phyloP scores from a whole-genome alignment of 208 protist species.

The Acanthamoeba royreba region DNA sequence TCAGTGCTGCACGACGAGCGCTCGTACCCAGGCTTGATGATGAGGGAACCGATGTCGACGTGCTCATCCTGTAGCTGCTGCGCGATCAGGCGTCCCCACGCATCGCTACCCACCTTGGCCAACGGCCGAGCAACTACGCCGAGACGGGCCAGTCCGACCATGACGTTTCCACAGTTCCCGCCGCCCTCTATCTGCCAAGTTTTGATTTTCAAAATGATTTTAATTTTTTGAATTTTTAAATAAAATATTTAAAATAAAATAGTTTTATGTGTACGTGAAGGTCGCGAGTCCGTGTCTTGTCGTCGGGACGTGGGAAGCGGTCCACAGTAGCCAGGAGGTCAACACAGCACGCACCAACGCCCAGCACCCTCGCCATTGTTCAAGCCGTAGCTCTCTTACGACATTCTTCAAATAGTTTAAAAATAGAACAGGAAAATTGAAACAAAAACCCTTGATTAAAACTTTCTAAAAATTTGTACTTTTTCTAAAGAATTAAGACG shows the following conservation, averaged over 20 bases:
- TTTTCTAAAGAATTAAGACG: too few relatives aligned
- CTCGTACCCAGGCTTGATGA: neutral
- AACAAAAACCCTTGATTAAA: too few relatives aligned
- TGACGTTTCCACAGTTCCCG: neutral
- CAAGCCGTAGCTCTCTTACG: too few relatives aligned
- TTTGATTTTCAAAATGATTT: neutral
- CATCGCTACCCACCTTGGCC: neutral
- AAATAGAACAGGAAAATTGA: too few relatives aligned
- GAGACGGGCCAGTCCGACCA: neutral
- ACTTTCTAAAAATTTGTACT: too few relatives aligned
- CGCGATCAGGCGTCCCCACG: neutral
- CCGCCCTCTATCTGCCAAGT: neutral
- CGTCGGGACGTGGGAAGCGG: too few relatives aligned
- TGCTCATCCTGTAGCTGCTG: neutral
- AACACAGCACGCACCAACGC: too few relatives aligned
- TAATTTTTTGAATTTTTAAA: neutral
- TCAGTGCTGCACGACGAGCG: neutral
- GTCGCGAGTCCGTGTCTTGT: too few relatives aligned
- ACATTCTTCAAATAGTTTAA: too few relatives aligned
- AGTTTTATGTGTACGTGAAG: too few relatives aligned
- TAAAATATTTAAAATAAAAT: neutral
- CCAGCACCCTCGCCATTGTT: too few relatives aligned
- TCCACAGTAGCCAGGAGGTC: too few relatives aligned
- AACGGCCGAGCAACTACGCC: neutral
- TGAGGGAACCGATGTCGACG: neutral